Conservation (phyloP, 495 filamentous ascomycete genomes). For the Neurospora sp. region DNA sequence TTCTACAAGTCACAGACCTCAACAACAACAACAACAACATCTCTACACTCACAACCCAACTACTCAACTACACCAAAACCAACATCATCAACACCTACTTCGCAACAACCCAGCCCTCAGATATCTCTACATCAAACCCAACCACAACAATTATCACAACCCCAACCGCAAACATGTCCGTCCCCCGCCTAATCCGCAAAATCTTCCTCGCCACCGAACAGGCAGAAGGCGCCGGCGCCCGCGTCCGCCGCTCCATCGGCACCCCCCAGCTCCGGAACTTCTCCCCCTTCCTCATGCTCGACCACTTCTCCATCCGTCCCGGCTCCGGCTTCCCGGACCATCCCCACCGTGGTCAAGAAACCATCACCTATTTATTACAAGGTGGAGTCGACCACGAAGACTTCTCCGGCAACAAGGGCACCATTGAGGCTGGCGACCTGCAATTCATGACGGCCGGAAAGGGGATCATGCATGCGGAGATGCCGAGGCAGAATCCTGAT, state of each 20-base stretch:
- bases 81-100: background rate
- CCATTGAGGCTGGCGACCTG: slow-evolving; percentile 73
- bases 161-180: slow-evolving; percentile 43
- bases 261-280: slow-evolving; percentile 76
- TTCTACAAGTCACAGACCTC: slow-evolving; percentile 17
- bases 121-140: background rate
- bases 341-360: slow-evolving; percentile 50
- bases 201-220: slow-evolving; percentile 79
- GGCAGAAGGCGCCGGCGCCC: slow-evolving; percentile 79
- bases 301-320: slow-evolving; percentile 75
- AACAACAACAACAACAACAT: slow-evolving; percentile 8
- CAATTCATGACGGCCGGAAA: slow-evolving; percentile 97
- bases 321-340: slow-evolving; percentile 53
- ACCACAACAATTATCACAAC: slow-evolving; percentile 10
- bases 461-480: slow-evolving; percentile 94
- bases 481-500: slow-evolving; percentile 74
- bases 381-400: slow-evolving; percentile 93
- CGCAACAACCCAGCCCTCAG: background rate
- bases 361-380: slow-evolving; percentile 80
- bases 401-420: slow-evolving; percentile 81
- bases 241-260: slow-evolving; percentile 82
- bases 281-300: slow-evolving; percentile 93
- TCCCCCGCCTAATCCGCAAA: slow-evolving; percentile 66
- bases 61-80: background rate
- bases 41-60: slow-evolving; percentile 3